Conservation (phyloP, 2,329 filamentous ascomycete species). For the Dactylellina drechsleri region DNA sequence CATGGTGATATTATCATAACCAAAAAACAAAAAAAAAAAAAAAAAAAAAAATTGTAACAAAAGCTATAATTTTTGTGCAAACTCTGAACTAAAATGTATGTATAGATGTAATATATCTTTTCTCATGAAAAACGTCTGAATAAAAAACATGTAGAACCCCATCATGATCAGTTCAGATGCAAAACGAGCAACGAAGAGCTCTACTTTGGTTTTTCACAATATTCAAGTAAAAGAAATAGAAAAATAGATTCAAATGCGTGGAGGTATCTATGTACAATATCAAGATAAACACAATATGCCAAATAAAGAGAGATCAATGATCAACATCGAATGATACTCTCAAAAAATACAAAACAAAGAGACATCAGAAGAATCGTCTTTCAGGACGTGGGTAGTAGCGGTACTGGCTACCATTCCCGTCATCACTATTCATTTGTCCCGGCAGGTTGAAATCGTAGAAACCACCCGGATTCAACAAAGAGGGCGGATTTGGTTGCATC, state of each 20-base stretch:
- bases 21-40: not conserved
- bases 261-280: slow-evolving; percentile 1
- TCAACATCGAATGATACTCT: not conserved
- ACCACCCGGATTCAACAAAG: too few species aligned
- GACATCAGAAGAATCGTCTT: too few species aligned
- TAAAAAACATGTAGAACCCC: not conserved
- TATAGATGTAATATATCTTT: not conserved
- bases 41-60: not conserved
- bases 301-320: not conserved
- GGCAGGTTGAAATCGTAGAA: too few species aligned
- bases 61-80: slow-evolving; percentile 6
- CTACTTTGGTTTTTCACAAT: too few species aligned
- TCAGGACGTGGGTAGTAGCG: too few species aligned
- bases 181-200: too few species aligned
- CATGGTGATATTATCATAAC: not conserved
- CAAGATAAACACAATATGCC: not conserved
- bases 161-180: too few species aligned
- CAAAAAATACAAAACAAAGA: too few species aligned
- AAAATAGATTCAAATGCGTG: not conserved
- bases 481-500: too few species aligned
- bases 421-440: too few species aligned
- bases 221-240: too few species aligned
- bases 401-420: too few species aligned
- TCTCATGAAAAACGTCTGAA: not conserved
- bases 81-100: slow-evolving; percentile 6